phyloP scores from a whole-genome alignment of 2,329 filamentous ascomycete species.

The Apiospora arundinis region DNA sequence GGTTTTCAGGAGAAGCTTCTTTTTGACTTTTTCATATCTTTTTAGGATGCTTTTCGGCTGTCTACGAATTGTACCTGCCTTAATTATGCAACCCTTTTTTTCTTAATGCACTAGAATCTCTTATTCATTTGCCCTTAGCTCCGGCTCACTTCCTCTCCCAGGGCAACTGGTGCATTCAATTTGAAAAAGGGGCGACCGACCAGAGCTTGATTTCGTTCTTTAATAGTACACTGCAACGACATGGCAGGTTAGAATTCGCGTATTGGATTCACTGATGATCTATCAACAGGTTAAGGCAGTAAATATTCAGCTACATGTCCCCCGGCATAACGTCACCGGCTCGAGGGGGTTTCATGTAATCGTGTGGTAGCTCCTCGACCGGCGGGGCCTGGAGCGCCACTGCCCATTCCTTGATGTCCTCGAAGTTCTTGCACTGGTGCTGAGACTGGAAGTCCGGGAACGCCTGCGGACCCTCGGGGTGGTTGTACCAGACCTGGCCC shows the following conservation, averaged over 20 bases:
- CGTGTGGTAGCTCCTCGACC: conserved; percentile 40
- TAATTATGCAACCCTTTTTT: no score
- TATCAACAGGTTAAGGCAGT: no score
- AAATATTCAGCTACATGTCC: background rate
- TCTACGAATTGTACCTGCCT: background rate
- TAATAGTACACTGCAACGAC: no score
- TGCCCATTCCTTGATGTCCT: conserved; percentile 60
- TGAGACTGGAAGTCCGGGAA: conserved; percentile 69
- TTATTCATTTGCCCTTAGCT: no score
- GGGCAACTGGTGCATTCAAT: no score
- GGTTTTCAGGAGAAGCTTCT: background rate
- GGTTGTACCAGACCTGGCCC: conserved; percentile 65
- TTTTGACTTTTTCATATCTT: background rate
- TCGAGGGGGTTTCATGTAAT: conserved; percentile 43
- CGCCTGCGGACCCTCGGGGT: conserved; percentile 47
- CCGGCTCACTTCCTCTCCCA: no score
- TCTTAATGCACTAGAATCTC: no score
- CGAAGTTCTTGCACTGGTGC: conserved; percentile 65
- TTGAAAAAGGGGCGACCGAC: no score
- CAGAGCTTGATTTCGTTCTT: no score
- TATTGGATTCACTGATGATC: no score
- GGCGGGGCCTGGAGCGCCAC: conserved; percentile 57
- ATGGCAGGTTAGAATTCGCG: no score
- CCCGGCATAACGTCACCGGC: background rate
- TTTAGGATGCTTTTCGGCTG: background rate